Evolutionary conservation across 2,329 filamentous ascomycete genomes (phyloP).

Genomic region (Cercospora sesami): DNA sequence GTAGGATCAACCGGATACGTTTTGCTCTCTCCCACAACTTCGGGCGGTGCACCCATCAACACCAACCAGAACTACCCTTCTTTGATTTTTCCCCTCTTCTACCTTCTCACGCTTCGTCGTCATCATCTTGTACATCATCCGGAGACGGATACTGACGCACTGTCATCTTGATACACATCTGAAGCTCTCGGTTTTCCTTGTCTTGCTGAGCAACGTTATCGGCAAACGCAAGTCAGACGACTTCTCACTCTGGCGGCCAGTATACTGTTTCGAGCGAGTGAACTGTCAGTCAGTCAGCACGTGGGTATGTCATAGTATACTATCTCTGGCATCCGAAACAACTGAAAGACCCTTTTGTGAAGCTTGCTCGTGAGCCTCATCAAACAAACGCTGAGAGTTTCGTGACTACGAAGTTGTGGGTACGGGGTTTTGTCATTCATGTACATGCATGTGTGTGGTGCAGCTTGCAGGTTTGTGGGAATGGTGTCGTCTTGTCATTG

Average conservation of each 20-base stretch:
- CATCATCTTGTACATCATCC: not conserved
- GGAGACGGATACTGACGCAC: not conserved
- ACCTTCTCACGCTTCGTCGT: not conserved
- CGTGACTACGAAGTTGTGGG: not conserved
- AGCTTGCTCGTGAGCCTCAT: not conserved
- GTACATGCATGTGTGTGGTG: not conserved
- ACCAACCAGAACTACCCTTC: not conserved
- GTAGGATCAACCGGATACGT: not conserved
- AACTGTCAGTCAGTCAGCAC: not conserved
- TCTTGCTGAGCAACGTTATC: too few species aligned
- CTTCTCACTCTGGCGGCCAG: not conserved
- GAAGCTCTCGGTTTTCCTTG: not conserved
- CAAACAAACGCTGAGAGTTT: not conserved
- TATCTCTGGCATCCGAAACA: slow-evolving; percentile 4
- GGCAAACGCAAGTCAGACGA: too few species aligned
- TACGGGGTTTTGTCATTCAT: not conserved
- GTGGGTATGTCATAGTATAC: slow-evolving; percentile 2
- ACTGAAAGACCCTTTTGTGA: not conserved
- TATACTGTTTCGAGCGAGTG: not conserved
- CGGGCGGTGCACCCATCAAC: not conserved
- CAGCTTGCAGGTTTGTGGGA: not conserved
- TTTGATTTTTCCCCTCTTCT: not conserved
- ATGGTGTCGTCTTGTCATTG: not conserved
- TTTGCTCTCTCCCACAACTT: not conserved
- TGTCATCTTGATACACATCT: not conserved